Conservation (phyloP, 148 eudicot species). For the Amaranthus hypochondriacus region DNA sequence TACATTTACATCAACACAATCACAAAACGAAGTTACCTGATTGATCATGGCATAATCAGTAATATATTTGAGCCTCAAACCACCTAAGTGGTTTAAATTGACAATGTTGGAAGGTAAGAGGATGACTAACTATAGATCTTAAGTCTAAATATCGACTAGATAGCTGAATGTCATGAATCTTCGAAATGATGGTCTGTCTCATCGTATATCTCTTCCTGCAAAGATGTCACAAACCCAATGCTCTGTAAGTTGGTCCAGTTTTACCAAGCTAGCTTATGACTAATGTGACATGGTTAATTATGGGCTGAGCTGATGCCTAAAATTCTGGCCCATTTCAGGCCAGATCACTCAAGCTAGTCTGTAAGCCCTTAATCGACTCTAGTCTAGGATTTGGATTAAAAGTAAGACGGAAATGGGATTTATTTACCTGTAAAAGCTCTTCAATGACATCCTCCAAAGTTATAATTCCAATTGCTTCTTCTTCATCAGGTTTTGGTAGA, state of each 20-base stretch:
- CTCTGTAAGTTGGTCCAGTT: background rate
- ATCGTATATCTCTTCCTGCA: constrained; percentile 97
- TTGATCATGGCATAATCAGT: background rate
- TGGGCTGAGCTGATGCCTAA: no score
- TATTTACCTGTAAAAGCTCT: constrained; percentile 79
- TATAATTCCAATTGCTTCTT: constrained; percentile 83
- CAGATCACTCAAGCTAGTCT: no score
- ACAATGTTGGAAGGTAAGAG: constrained; percentile 4
- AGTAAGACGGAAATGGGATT: background rate
- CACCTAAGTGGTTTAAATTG: constrained; percentile 9
- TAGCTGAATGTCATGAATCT: constrained; percentile 40
- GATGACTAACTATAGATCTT: background rate
- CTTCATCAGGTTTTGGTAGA: constrained; percentile 73
- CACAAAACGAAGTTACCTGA: constrained; percentile 7
- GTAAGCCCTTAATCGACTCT: no score
- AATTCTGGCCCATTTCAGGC: no score
- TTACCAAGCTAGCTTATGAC: background rate
- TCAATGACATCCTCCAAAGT: constrained; percentile 96
- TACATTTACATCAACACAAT: constrained; percentile 2
- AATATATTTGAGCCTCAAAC: constrained; percentile 9
- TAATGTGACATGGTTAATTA: no score
- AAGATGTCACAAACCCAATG: background rate
- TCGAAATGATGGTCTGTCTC: constrained; percentile 86
- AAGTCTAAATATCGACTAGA: background rate
- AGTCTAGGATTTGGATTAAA: background rate